Conservation (phyloP, 345 rosid genomes). For the Hirschfeldia incana region DNA sequence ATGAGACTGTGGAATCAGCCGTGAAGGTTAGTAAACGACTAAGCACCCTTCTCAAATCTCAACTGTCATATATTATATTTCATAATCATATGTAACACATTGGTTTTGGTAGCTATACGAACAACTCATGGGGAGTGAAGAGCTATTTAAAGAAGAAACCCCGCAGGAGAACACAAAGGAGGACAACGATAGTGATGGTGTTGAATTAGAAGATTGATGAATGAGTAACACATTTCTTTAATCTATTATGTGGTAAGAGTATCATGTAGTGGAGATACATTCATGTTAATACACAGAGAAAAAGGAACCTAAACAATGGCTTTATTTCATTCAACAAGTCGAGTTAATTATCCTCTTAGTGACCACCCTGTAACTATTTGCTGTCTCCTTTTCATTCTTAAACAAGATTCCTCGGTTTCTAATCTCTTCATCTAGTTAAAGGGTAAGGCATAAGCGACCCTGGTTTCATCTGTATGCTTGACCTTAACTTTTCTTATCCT, state of each 20-base stretch:
- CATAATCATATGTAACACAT: neutral
- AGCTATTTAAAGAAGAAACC: constrained; percentile 31
- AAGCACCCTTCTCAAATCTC: neutral
- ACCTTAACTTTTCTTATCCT: constrained; percentile 46
- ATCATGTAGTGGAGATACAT: neutral
- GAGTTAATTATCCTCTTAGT: neutral
- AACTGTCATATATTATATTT: neutral
- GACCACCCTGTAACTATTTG: neutral
- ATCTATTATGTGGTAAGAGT: neutral
- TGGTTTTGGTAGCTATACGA: constrained; percentile 32
- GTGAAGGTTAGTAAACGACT: constrained; percentile 51
- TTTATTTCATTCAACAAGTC: neutral
- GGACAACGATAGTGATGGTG: constrained; percentile 1
- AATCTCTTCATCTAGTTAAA: constrained; percentile 34
- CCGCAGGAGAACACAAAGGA: constrained; percentile 5
- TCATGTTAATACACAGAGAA: too few species aligned
- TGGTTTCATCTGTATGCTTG: constrained; percentile 44
- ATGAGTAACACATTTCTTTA: neutral
- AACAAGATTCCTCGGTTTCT: neutral
- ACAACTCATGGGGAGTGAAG: constrained; percentile 31
- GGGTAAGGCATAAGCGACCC: constrained; percentile 42
- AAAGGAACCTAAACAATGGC: too few species aligned
- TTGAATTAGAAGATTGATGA: constrained; percentile 21
- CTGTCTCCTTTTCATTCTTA: neutral
- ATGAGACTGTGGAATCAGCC: constrained; percentile 49